phyloP scores from a whole-genome alignment of 139 green algal species.

The Parachlorella kessleri region DNA sequence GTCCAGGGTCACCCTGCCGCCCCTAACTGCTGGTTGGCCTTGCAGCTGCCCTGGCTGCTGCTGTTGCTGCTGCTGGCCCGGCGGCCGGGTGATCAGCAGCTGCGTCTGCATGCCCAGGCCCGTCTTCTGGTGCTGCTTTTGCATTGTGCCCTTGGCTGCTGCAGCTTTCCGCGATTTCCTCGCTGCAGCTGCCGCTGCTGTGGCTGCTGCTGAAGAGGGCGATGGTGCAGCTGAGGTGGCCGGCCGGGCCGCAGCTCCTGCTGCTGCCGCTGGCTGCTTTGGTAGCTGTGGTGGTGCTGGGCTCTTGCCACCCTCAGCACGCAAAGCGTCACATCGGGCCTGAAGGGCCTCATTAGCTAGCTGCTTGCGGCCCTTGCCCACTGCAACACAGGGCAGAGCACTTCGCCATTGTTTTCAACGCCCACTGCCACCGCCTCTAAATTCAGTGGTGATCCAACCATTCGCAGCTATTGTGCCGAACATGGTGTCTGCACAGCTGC shows the following conservation, averaged over 20 bases:
- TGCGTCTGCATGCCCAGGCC: slow-evolving; percentile 20
- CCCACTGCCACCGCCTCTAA: no score
- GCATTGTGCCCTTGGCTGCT: slow-evolving; percentile 6
- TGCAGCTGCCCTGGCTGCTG: neutral
- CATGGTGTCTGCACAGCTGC: no score
- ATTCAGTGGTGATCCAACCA: no score
- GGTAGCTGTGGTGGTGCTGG: no score
- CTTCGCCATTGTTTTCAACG: no score
- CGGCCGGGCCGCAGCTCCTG: neutral
- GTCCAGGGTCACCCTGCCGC: neutral
- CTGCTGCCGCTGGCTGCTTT: neutral
- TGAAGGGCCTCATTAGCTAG: slow-evolving; percentile 16
- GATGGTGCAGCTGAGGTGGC: neutral
- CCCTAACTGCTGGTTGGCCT: neutral
- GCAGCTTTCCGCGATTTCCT: neutral
- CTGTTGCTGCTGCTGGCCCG: neutral
- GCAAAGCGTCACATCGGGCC: neutral
- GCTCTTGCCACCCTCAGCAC: neutral
- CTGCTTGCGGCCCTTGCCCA: slow-evolving; percentile 29
- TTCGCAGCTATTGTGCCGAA: no score
- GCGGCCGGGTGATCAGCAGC: slow-evolving; percentile 15
- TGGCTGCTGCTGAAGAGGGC: neutral
- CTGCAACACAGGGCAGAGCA: neutral
- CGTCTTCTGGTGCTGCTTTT: neutral
- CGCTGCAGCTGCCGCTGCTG: slow-evolving; percentile 1